Conservation (phyloP, 2,329 filamentous ascomycete species). For the Paecilomyces sp. region DNA sequence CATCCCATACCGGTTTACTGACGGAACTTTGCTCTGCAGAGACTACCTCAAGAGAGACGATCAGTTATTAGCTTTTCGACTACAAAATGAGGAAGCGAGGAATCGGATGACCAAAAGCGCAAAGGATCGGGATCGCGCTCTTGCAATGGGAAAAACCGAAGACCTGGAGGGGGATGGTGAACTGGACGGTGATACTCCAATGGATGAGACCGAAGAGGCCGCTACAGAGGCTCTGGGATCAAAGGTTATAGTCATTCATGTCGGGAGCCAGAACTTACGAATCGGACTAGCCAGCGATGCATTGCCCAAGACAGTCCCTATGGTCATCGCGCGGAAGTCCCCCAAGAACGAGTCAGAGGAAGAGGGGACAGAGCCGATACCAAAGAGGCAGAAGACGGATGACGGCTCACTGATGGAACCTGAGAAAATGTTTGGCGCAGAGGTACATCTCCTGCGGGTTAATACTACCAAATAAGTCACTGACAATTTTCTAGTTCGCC, state of each 20-base stretch:
- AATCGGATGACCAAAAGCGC: conserved; percentile 78
- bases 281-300: conserved; percentile 96
- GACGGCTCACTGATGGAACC: conserved; percentile 44
- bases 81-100: conserved; percentile 79
- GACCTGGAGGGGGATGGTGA: conserved; percentile 46
- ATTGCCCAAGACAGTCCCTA: conserved; percentile 86
- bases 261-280: conserved; percentile 89
- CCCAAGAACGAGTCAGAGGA: conserved; percentile 76
- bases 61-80: conserved; percentile 80
- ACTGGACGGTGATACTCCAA: conserved; percentile 47
- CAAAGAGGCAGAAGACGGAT: conserved; percentile 56
- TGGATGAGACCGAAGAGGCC: conserved; percentile 49
- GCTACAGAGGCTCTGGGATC: conserved; percentile 64
- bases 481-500: conserved; percentile 40
- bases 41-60: conserved; percentile 99
- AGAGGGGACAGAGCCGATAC: conserved; percentile 69
- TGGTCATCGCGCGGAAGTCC: conserved; percentile 79
- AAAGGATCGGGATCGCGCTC: conserved; percentile 77
- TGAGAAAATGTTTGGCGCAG: conserved; percentile 83
- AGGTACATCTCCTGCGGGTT: conserved; percentile 45
- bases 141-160: conserved; percentile 66
- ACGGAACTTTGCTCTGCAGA: conserved; percentile 41
- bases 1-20: background rate
- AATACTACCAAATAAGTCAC: background rate
- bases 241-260: conserved; percentile 90